Base-by-base conservation (phyloP, 2,329 filamentous ascomycete species). In the Nemania sp. region DNA sequence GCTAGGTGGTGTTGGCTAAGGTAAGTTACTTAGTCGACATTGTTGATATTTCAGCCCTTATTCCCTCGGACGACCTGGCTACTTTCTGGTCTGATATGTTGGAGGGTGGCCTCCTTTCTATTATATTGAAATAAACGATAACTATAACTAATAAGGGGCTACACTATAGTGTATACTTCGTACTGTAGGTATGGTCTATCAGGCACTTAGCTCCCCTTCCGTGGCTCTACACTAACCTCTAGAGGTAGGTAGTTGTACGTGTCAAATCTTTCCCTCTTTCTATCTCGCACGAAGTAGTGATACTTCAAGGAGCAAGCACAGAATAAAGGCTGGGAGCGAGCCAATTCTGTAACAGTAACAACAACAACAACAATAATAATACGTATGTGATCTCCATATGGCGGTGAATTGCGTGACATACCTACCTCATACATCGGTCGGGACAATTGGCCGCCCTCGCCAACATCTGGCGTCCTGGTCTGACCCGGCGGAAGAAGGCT, bases 31-130 rank as follows among this genome's bases (percentile, higher is more conserved):
- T 39, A 20, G 29, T 46, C 25, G 47, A n/a, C 39, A 35, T 29
- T 42, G 32, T 49, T 29, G 21, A 20, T 20, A 32, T 21, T 55
- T 15, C 39, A 57, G 42, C 43, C 53, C 18, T 29, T 58, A 34
- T 54, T 54, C n/a, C n/a, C n/a, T n/a, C n/a, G n/a, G n/a, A 20
- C 48, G 12, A 18, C 40, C 18, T 34, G 5, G 25, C 4, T 7
- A 7, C 25, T 29, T 29, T 29, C 25, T 29, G 25, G 25, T 29
- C 7, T 4, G 25, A 29, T 29, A 29, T 29, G 7, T 29, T 29
- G 7, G 25, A 29, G 25, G 4, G 25, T 29, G 25, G 7, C 25
- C 25, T 29, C 25, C 25, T 29, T 29, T 21, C 18, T 54, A 21
- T 13, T 39, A 11, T 35, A 47, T 21, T 11, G n/a, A 20, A n/a